Base-by-base conservation (phyloP, 768 basidiomycete species). In the Boletellus emodensis region DNA sequence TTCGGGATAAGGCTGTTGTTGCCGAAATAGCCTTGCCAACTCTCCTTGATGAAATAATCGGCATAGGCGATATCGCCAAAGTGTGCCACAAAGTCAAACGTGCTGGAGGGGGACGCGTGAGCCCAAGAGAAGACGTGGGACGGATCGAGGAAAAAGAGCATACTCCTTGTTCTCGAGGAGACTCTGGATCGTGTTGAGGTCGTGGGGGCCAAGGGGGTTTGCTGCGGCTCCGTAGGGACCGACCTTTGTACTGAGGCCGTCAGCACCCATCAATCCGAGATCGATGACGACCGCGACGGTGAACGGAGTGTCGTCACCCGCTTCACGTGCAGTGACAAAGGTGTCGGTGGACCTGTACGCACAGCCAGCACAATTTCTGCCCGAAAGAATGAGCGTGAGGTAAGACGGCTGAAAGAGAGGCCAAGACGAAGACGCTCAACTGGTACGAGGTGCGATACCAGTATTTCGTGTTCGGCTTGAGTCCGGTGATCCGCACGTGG, bases 21-120 rank as follows among this genome's bases (percentile, higher is more conserved):
- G 5, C 64, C 63, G 38, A 65, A 65, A 48, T 65, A 65, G 24
- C 63, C 64, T 40, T 65, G 11, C 63, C 63, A 65, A n/a, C 63
- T 65, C 36, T 65, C 64, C 13, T 54, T 57, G 39, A 65, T 61
- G 17, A 65, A 63, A 49, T 65, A 66, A 46, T 66, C 63, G 6
- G 64, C 36, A 24, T 63, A 65, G 9, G 64, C 61, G 9, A 66
- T 53, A 41, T 57, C 63, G 5, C 63, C 63, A 10, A 42, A 56
- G 24, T 65, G 64, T 43, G 59, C 64, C 6, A 66, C 48, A 37
- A 63, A 65, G 3, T 66, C 55, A 17, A 44, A 65, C 10, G 63
- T 63, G 14, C 61, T 64, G n/a, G 2, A 9, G 24, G 2, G 11
- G 6, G 17, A 14, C 12, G 14, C 9, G 28, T 63, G 34, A 59